These are phyloP conservation scores for Colletotrichum tabaci DNA, from an alignment of 2,329 filamentous ascomycete species.

Conservation along the genomic window DNA sequence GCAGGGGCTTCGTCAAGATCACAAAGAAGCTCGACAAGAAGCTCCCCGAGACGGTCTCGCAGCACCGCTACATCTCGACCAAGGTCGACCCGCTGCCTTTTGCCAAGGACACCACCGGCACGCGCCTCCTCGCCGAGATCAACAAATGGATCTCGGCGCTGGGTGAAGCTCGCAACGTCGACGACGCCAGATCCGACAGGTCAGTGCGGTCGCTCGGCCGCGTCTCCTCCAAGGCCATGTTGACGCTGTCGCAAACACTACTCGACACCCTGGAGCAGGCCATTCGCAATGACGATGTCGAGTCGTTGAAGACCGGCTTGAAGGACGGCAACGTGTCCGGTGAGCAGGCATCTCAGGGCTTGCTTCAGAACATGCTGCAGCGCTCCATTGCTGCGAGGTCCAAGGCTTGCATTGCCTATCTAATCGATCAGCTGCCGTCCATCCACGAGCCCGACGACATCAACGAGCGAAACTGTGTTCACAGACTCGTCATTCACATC, in stretches of 20 bases:
- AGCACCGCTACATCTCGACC: constrained; percentile 88
- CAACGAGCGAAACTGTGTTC: constrained; percentile 93
- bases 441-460: constrained; percentile 93
- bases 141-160: constrained; percentile 93
- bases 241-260: constrained; percentile 78
- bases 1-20: constrained; percentile 96
- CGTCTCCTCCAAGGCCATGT: constrained; percentile 80
- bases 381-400: constrained; percentile 80
- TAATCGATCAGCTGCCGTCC: constrained; percentile 78
- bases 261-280: constrained; percentile 82
- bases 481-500: constrained; percentile 92
- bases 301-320: constrained; percentile 69
- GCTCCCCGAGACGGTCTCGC: constrained; percentile 80
- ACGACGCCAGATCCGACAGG: constrained; percentile 81
- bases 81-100: constrained; percentile 93
- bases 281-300: constrained; percentile 77
- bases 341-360: constrained; percentile 70
- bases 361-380: constrained; percentile 87
- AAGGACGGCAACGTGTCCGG: constrained; percentile 68
- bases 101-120: constrained; percentile 76
- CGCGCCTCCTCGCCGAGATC: constrained; percentile 71
- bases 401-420: constrained; percentile 77
- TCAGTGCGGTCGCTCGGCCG: constrained; percentile 84
- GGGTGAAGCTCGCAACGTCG: constrained; percentile 81
- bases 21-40: constrained; percentile 99